Percentiles rank a stretch among this genome's conserved stretches.
Conservation (phyloP, 164 flowering plant genomes). For the Macadamia tetraphylla region DNA sequence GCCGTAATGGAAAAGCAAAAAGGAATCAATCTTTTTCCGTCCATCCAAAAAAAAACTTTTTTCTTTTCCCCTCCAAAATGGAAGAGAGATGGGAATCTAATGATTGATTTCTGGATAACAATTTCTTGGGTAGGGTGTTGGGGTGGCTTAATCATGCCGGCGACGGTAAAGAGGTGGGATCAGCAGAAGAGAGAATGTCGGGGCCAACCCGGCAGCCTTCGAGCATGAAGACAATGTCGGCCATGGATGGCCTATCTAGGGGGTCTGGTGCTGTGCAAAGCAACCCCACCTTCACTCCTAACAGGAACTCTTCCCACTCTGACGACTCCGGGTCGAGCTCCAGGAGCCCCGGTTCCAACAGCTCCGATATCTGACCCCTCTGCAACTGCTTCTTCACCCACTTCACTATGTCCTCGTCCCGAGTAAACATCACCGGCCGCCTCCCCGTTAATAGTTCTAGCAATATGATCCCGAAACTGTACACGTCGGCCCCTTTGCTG, state of each 20-base stretch:
- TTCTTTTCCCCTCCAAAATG: too few relatives aligned
- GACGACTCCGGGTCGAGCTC: slow-evolving; percentile 96
- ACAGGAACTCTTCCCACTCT: slow-evolving; percentile 95
- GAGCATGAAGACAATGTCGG: slow-evolving; percentile 92
- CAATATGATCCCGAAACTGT: slow-evolving; percentile 47
- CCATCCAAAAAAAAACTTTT: too few relatives aligned
- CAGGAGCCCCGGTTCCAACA: slow-evolving; percentile 81
- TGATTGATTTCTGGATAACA: neutral
- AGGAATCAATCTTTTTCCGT: too few relatives aligned
- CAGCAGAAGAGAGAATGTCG: slow-evolving; percentile 73
- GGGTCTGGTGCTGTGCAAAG: slow-evolving; percentile 89
- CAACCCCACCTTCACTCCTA: slow-evolving; percentile 83
- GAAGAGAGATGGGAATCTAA: neutral
- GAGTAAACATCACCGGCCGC: slow-evolving; percentile 72
- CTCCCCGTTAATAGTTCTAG: too few relatives aligned
- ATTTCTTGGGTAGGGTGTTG: neutral
- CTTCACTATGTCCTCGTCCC: slow-evolving; percentile 91
- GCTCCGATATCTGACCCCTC: slow-evolving; percentile 70
- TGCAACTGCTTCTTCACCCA: slow-evolving; percentile 94
- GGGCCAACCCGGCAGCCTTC: slow-evolving; percentile 96
- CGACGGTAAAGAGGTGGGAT: slow-evolving; percentile 72
- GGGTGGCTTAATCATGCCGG: slow-evolving; percentile 36
- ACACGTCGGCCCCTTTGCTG: slow-evolving; percentile 67
- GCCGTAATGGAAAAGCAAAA: too few relatives aligned
- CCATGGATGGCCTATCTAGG: slow-evolving; percentile 73